Evolutionary conservation across 2,329 filamentous ascomycete genomes (phyloP).

Genomic region (Xylariaceae sp.): DNA sequence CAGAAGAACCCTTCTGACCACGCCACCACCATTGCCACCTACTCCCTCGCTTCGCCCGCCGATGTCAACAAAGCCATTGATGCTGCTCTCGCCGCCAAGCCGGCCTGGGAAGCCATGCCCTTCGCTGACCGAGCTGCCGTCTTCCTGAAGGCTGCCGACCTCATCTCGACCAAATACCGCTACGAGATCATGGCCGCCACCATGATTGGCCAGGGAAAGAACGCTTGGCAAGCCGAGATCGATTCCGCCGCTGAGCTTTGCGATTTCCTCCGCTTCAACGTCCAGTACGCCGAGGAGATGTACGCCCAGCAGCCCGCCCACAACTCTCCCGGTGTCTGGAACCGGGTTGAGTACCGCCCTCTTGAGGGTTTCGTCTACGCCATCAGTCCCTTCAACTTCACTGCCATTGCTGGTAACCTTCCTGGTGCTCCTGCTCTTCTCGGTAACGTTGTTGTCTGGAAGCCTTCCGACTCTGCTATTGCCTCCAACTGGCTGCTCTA

Average conservation of each 20-base stretch:
- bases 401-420: constrained; percentile 85
- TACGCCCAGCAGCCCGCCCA: constrained; percentile 83
- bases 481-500: constrained; percentile 89
- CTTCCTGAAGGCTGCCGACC: constrained; percentile 92
- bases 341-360: constrained; percentile 81
- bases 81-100: constrained; percentile 78
- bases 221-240: constrained; percentile 98
- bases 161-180: constrained; percentile 86
- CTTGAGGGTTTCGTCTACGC: constrained; percentile 96
- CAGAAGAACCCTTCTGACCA: constrained; percentile 85
- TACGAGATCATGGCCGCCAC: constrained; percentile 96
- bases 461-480: constrained; percentile 85
- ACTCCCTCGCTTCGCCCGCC: constrained; percentile 71
- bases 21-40: constrained; percentile 68
- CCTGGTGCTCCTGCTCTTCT: constrained; percentile 77
- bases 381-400: constrained; percentile 95
- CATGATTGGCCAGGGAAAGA: constrained; percentile 96
- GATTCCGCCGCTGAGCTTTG: constrained; percentile 87
- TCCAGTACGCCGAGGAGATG: constrained; percentile 86
- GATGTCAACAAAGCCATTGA: constrained; percentile 79
- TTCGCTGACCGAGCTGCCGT: constrained; percentile 88
- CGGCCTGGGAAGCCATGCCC: constrained; percentile 77
- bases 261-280: constrained; percentile 92
- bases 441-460: constrained; percentile 95
- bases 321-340: constrained; percentile 82